Evolutionary conservation across 139 green algal genomes (phyloP).

Genomic region (Chlamydomonas urium): DNA sequence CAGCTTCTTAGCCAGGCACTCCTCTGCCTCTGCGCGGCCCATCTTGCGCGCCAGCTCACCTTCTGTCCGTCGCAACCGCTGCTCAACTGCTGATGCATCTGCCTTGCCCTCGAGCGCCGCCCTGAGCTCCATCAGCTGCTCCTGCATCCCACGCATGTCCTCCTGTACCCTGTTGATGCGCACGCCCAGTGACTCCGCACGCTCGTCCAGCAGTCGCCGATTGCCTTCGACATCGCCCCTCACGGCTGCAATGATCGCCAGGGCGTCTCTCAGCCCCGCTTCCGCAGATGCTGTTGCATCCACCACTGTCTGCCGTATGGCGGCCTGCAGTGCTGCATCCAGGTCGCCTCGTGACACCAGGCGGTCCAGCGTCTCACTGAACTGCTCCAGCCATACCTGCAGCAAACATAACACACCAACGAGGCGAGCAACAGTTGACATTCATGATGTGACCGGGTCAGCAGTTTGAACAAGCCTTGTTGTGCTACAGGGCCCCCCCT

Average conservation of each 20-base stretch:
- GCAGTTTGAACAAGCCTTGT: too few relatives aligned
- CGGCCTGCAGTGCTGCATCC: not conserved
- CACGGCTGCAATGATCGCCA: too few relatives aligned
- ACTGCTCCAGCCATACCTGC: conserved; percentile 14
- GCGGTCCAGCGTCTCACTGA: not conserved
- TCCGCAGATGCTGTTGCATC: not conserved
- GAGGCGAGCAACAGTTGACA: too few relatives aligned
- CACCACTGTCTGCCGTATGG: not conserved
- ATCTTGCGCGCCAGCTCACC: not conserved
- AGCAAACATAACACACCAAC: not conserved
- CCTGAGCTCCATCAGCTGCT: not conserved
- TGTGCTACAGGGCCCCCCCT: too few relatives aligned
- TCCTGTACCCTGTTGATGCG: not conserved
- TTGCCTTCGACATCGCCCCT: too few relatives aligned
- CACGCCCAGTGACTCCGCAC: not conserved
- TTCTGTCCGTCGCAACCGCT: not conserved
- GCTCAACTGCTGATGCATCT: not conserved
- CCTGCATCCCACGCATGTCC: not conserved
- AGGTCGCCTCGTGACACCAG: conserved; percentile 5
- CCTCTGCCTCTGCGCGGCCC: not conserved
- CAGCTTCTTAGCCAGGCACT: conserved; percentile 3
- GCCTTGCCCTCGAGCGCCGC: not conserved
- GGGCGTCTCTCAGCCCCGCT: not conserved
- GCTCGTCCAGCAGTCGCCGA: too few relatives aligned
- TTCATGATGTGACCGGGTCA: too few relatives aligned